Percentiles rank a stretch among this genome's conserved stretches.
Conservation (phyloP, 2,329 filamentous ascomycete species). For the Tolypocladium ophioglossoides region DNA sequence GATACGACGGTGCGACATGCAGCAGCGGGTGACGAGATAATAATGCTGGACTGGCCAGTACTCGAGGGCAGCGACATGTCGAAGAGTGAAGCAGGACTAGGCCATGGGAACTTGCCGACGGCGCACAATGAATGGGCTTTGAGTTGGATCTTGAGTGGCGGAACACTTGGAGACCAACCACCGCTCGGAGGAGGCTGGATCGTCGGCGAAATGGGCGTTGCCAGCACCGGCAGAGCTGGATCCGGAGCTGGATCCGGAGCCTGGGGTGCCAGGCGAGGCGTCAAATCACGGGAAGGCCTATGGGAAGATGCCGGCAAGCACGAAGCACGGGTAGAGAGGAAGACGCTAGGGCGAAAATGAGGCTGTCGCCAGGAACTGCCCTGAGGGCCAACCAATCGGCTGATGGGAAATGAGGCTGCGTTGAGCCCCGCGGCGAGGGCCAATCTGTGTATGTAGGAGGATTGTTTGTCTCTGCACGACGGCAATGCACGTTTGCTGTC, state of each 20-base stretch:
- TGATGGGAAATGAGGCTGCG: background rate
- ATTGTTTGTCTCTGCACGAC: background rate
- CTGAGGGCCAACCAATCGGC: background rate
- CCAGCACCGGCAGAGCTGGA: background rate
- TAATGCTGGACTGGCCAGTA: background rate
- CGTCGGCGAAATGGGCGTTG: background rate
- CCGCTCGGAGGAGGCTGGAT: background rate
- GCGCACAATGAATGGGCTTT: background rate
- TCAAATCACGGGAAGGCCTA: background rate
- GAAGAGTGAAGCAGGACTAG: background rate
- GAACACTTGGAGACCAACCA: background rate
- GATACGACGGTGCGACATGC: constrained; percentile 1
- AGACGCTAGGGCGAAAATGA: background rate
- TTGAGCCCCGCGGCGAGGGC: background rate
- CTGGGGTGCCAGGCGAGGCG: background rate
- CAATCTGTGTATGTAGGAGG: background rate
- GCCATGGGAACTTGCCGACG: background rate
- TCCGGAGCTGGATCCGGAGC: background rate
- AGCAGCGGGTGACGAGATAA: background rate
- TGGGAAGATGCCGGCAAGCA: background rate
- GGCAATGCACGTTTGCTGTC: background rate
- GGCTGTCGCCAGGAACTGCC: background rate
- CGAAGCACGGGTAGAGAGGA: background rate
- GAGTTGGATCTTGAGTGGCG: background rate
- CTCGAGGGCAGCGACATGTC: background rate